phyloP scores from a whole-genome alignment of 495 filamentous ascomycete species.

The Lasiosphaeria miniovina region DNA sequence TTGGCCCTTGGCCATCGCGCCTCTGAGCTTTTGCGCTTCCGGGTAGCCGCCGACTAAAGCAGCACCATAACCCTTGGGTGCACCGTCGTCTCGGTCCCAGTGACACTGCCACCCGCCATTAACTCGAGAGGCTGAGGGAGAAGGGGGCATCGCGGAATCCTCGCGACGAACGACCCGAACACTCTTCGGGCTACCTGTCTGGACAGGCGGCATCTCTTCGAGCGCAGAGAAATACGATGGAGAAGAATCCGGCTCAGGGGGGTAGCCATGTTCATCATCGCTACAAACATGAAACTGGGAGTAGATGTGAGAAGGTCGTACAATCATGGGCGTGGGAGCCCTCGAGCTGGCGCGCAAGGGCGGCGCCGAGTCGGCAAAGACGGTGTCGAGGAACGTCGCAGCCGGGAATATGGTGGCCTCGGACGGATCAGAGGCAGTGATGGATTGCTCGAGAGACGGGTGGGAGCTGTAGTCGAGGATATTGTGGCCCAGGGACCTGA shows the following conservation, averaged over 20 bases:
- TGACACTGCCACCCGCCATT: neutral
- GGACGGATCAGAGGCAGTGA: conserved; percentile 72
- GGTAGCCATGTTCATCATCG: neutral
- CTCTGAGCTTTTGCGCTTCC: neutral
- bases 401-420: conserved; percentile 82
- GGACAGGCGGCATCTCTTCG: neutral
- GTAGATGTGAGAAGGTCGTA: conserved; percentile 48
- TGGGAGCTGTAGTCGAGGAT: conserved; percentile 61
- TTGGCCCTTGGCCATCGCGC: conserved; percentile 7
- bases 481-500: conserved; percentile 67
- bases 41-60: neutral
- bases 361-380: conserved; percentile 63
- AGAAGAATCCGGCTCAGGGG: neutral
- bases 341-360: conserved; percentile 63
- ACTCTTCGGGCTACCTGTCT: conserved; percentile 29
- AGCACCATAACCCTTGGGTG: neutral
- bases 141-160: conserved; percentile 23
- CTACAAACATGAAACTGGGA: neutral
- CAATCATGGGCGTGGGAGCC: conserved; percentile 77
- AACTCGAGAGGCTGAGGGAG: conserved; percentile 15
- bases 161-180: conserved; percentile 40
- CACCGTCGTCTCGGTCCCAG: conserved; percentile 5
- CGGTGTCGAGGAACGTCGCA: conserved; percentile 71
- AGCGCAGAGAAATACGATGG: neutral
- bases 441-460: conserved; percentile 62